A percentile compares a stretch with the other conserved stretches of the same genome.
Conservation (phyloP, 2,329 filamentous ascomycete species). For the Beauveria bassiana region DNA sequence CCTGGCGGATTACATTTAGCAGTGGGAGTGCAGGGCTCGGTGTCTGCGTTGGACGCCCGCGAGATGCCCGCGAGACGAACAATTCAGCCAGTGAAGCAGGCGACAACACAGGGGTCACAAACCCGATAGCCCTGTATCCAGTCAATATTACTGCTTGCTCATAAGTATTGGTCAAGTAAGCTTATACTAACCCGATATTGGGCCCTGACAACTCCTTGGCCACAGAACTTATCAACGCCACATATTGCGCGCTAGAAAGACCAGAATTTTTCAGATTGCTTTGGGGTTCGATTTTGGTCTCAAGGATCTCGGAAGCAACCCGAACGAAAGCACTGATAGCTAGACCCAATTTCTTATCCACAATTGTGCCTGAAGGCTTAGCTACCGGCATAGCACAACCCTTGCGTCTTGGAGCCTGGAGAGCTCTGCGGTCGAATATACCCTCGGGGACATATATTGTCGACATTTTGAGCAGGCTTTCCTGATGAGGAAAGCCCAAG, state of each 20-base stretch:
- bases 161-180: no score
- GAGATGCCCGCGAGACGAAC: not conserved
- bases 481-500: slow-evolving; percentile 25
- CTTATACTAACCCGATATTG: not conserved
- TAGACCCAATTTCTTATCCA: not conserved
- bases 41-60: no score
- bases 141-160: not conserved
- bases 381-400: not conserved
- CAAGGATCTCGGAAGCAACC: not conserved
- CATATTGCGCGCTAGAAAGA: not conserved
- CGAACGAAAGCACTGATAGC: not conserved
- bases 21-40: not conserved
- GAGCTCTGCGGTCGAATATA: not conserved
- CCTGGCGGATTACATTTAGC: not conserved
- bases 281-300: not conserved
- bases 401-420: not conserved
- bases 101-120: not conserved
- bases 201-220: not conserved
- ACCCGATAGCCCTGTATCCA: not conserved
- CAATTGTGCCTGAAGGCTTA: not conserved
- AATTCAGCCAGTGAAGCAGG: not conserved
- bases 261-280: not conserved
- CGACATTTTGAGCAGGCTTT: not conserved
- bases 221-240: not conserved
- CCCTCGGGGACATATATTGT: not conserved